Conservation (phyloP, 129 eudicot genomes). For the Ambrosia trifida region DNA sequence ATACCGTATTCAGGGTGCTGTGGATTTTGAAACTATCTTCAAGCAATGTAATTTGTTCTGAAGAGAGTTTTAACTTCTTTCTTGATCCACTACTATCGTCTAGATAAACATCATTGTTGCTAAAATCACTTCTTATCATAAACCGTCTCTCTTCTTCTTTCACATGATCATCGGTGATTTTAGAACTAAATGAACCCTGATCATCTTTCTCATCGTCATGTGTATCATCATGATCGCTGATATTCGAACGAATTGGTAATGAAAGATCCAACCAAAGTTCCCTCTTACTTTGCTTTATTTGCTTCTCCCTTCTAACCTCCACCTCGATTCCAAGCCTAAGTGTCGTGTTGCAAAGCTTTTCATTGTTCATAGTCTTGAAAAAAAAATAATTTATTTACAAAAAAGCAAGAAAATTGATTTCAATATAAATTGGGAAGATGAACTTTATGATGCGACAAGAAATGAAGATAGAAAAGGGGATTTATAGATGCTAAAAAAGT, state of each 20-base stretch:
- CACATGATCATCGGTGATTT: conserved; percentile 13
- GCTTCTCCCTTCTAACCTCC: conserved; percentile 31
- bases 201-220: conserved; percentile 12
- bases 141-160: conserved; percentile 31
- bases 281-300: conserved; percentile 30
- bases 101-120: conserved; percentile 16
- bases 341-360: conserved; percentile 43
- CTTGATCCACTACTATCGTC: conserved; percentile 37
- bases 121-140: conserved; percentile 23
- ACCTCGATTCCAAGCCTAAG: conserved; percentile 35
- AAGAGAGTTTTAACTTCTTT: conserved; percentile 50
- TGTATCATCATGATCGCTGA: conserved; percentile 7
- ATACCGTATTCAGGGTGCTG: conserved; percentile 47
- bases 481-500: conserved; percentile 30
- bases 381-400: background rate
- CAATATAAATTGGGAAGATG: conserved; percentile 24
- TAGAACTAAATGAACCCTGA: background rate
- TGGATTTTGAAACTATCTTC: conserved; percentile 53
- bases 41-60: conserved; percentile 52
- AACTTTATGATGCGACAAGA: conserved; percentile 20
- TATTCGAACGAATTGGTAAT: conserved; percentile 33
- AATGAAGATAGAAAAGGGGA: conserved; percentile 13
- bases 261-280: conserved; percentile 50
- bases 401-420: background rate
- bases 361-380: conserved; percentile 31